Percentiles rank a stretch among this genome's conserved stretches.
Evolutionary conservation across 306 rosid genomes (phyloP).

Genomic region (Spatholobus suberectus): DNA sequence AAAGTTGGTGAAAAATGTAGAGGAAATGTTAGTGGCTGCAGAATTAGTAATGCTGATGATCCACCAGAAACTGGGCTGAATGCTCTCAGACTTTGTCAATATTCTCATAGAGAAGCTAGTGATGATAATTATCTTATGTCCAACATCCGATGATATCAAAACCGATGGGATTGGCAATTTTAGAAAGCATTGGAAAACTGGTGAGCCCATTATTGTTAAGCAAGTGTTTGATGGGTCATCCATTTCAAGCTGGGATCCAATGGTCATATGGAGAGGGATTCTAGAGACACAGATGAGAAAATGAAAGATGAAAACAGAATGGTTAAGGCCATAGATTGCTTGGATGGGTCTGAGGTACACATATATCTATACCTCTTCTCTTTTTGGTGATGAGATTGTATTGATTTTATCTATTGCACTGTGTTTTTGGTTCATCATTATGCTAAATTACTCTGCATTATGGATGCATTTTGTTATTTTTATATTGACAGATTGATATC

Average conservation of each 20-base stretch:
- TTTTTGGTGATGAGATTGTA: conserved; percentile 29
- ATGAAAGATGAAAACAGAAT: conserved; percentile 68
- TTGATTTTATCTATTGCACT: too few relatives aligned
- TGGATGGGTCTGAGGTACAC: conserved; percentile 86
- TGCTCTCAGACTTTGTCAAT: conserved; percentile 59
- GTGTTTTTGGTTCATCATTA: too few relatives aligned
- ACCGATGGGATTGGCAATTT: conserved; percentile 73
- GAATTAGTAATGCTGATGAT: conserved; percentile 48
- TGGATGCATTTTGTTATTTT: conserved; percentile 34
- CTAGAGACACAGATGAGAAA: conserved; percentile 79
- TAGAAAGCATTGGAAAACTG: conserved; percentile 86
- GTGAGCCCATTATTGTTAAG: conserved; percentile 80
- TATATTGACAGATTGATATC: conserved; percentile 68
- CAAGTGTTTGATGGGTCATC: conserved; percentile 85
- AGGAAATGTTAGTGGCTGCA: conserved; percentile 97
- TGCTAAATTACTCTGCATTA: conserved; percentile 1
- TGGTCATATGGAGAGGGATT: conserved; percentile 83
- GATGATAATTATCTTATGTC: conserved; percentile 71
- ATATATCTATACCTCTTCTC: conserved; percentile 32
- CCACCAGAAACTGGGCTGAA: conserved; percentile 46
- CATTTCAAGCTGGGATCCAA: conserved; percentile 87
- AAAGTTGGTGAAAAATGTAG: conserved; percentile 93
- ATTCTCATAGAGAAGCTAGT: conserved; percentile 65
- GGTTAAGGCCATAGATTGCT: conserved; percentile 86
- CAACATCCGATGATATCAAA: conserved; percentile 75